A percentile compares a stretch with the other conserved stretches of the same genome.
Conservation (phyloP, 2,329 filamentous ascomycete species). For the Aspergillus fijiensis region DNA sequence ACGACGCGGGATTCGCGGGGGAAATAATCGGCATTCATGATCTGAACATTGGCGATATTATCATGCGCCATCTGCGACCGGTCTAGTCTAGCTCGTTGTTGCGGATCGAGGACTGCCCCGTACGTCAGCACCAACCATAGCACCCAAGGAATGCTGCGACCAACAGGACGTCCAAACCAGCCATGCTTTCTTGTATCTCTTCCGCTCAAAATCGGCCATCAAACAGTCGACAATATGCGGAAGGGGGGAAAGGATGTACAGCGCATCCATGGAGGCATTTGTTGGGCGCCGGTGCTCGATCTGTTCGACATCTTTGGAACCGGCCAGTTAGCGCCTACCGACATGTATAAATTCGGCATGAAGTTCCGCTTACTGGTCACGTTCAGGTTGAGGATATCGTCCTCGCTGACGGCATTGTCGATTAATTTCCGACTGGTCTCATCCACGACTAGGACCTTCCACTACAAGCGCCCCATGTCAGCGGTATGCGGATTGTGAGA, state of each 20-base stretch:
- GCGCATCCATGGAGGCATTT: constrained; percentile 88
- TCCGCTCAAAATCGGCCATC: constrained; percentile 84
- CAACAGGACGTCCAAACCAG: constrained; percentile 78
- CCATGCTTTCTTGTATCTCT: constrained; percentile 74
- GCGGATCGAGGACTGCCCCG: constrained; percentile 63
- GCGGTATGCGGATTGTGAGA: constrained; percentile 19
- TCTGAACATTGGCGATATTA: constrained; percentile 75
- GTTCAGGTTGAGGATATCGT: constrained; percentile 95
- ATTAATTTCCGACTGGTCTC: constrained; percentile 79
- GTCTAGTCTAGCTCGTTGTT: constrained; percentile 72
- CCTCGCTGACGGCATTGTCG: constrained; percentile 87
- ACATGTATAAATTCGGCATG: neutral
- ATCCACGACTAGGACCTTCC: constrained; percentile 95
- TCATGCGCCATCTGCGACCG: constrained; percentile 66
- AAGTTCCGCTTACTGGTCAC: constrained; percentile 72
- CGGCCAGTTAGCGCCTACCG: constrained; percentile 16
- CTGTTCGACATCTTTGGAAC: constrained; percentile 75
- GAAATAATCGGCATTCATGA: constrained; percentile 83
- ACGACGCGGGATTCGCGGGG: constrained; percentile 88
- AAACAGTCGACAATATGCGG: constrained; percentile 90
- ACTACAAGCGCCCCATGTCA: constrained; percentile 55
- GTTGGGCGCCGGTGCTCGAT: constrained; percentile 82
- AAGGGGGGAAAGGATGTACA: constrained; percentile 85
- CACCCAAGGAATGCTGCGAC: constrained; percentile 26
- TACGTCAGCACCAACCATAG: constrained; percentile 21